Conservation (phyloP, 805 yeast genomes). For the Metschnikowia bowlesiae region DNA sequence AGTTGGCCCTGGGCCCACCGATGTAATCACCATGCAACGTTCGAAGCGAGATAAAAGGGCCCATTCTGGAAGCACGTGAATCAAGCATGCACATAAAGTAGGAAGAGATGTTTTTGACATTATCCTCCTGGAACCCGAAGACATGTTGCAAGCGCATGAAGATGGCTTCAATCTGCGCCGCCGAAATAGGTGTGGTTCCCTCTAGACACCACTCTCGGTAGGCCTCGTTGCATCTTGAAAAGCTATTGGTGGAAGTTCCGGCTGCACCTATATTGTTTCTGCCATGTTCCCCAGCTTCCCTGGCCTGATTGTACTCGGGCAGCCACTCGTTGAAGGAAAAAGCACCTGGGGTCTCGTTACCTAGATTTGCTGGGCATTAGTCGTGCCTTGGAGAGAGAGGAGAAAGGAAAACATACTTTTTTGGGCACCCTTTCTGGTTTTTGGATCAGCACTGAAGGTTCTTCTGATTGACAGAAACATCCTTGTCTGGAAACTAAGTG, state of each 20-base stretch:
- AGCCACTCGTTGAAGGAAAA: slow-evolving; percentile 5
- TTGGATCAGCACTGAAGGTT: background rate
- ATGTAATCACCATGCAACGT: slow-evolving; percentile 71
- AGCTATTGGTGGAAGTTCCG: background rate
- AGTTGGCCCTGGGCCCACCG: slow-evolving; percentile 67
- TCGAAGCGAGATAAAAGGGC: slow-evolving; percentile 50
- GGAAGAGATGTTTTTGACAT: slow-evolving; percentile 59
- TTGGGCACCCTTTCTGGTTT: background rate
- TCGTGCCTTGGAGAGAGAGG: background rate
- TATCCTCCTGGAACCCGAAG: slow-evolving; percentile 70
- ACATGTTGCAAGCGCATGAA: slow-evolving; percentile 48
- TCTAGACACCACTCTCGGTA: slow-evolving; percentile 40
- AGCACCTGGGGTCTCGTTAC: slow-evolving; percentile 2
- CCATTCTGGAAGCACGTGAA: slow-evolving; percentile 51
- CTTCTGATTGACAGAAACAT: slow-evolving; percentile 3
- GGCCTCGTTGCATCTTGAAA: background rate
- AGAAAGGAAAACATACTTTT: background rate
- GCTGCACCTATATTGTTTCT: background rate
- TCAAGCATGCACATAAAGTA: slow-evolving; percentile 17
- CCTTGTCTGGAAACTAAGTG: background rate
- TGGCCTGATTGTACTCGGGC: slow-evolving; percentile 1
- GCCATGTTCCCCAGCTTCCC: background rate
- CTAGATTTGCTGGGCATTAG: background rate
- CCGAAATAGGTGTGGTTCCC: slow-evolving; percentile 43
- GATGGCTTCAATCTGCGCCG: slow-evolving; percentile 52